phyloP scores from a whole-genome alignment of 192 early-diverging fungal genomes.

The Phlyctochytrium planicorne region DNA sequence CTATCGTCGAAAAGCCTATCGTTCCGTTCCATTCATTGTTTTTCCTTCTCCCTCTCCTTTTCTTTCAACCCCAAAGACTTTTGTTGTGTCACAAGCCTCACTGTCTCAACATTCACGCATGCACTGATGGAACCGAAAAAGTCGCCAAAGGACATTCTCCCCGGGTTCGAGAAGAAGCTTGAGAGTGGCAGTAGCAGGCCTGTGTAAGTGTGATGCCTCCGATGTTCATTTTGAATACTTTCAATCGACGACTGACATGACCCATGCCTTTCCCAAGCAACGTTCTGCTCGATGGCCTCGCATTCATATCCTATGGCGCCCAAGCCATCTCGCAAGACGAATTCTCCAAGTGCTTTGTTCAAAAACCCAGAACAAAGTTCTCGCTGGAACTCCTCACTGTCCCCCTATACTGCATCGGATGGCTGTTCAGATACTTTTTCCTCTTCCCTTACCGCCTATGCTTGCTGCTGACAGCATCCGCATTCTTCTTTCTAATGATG shows the following conservation, averaged over 20 bases:
- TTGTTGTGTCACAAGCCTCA: too few relatives aligned
- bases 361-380: conserved; percentile 43
- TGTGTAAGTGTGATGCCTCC: background rate
- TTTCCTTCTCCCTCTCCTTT: too few relatives aligned
- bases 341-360: conserved; percentile 53
- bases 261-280: too few relatives aligned
- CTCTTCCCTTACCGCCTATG: conserved; percentile 42
- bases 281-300: conserved; percentile 49
- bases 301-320: conserved; percentile 52
- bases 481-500: conserved; percentile 43
- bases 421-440: conserved; percentile 41
- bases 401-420: conserved; percentile 31
- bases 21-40: too few relatives aligned
- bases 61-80: too few relatives aligned
- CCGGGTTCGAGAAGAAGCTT: background rate
- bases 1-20: too few relatives aligned
- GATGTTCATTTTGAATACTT: too few relatives aligned
- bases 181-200: background rate
- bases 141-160: background rate
- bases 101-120: too few relatives aligned
- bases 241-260: too few relatives aligned
- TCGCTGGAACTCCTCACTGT: conserved; percentile 30
- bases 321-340: conserved; percentile 54
- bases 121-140: too few relatives aligned
- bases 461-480: conserved; percentile 28